Evolutionary conservation across 345 rosid genomes (phyloP), one percentile per base, ranked within the genome.

Genomic region (Linum lewisii): DNA sequence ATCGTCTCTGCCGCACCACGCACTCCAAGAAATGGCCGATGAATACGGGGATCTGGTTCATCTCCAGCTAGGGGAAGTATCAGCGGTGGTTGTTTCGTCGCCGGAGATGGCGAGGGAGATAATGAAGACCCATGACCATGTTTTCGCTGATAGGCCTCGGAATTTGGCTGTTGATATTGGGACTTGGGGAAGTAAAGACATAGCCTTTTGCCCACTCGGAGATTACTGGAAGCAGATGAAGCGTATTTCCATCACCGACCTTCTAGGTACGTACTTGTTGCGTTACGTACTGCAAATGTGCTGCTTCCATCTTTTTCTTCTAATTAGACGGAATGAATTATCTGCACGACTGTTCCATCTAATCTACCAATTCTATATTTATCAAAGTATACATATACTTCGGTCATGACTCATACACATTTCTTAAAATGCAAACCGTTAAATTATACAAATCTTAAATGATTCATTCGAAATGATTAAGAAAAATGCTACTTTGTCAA

Each of bases 171-270:
- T 53, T 2, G 34, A 24, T 14, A 22, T 68, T 8, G 6, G 52
- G 3, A 51, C 56, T 5, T 61, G 49, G n/a, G 32, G 38, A 9
- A 44, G 49, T 21, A 37, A 20, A 23, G 36, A 60, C 36, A 63
- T 63, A 50, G 71, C 54, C 29, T 55, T 67, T 34, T 32, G 57
- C 20, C 61, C 57, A 4, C 20, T 42, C 24, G 71, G 71, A 14
- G 62, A 61, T 18, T 61, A 67, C 50, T 67, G 60, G 64, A 67
- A 45, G 50, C 60, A 67, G 37, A 67, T 67, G 56, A 60, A 52
- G 21, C 60, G 16, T 8, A 3, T 45, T 21, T 54, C 50, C 49
- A 45, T 32, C 9, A 60, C 55, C 0, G 58, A 67, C 47, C 65
- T 67, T 18, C 22, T 61, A 1, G 34, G 34, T 29, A 29, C 4